phyloP scores from a whole-genome alignment of 129 eudicot genomes.

The Flaveria ramosissima region DNA sequence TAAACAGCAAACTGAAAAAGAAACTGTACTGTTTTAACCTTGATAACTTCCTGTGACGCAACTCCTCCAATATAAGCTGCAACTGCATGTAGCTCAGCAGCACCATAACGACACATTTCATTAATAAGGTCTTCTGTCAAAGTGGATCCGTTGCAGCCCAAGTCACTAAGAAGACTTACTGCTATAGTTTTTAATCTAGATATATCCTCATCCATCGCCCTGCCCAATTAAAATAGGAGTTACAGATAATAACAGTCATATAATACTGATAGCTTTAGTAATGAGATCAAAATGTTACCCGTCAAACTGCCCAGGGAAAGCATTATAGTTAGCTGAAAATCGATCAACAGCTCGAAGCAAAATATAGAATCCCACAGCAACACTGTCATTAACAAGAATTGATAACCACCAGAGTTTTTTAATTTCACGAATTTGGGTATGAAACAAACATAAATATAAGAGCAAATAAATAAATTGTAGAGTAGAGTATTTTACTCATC shows the following conservation, averaged over 20 bases:
- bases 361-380: conserved; percentile 84
- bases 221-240: conserved; percentile 27
- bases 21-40: conserved; percentile 45
- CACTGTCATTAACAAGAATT: conserved; percentile 40
- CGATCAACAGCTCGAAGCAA: conserved; percentile 96
- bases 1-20: neutral
- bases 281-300: conserved; percentile 55
- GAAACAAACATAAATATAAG: neutral
- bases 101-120: conserved; percentile 97
- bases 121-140: conserved; percentile 88
- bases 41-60: conserved; percentile 95
- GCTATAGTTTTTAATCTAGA: conserved; percentile 86
- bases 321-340: conserved; percentile 71
- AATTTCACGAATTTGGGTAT: neutral
- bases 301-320: conserved; percentile 94
- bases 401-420: neutral
- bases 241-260: neutral
- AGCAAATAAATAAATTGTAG: neutral
- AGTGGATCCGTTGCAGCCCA: conserved; percentile 87
- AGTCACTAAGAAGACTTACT: conserved; percentile 68
- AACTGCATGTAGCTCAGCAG: conserved; percentile 93
- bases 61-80: conserved; percentile 91
- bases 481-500: neutral
- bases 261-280: neutral
- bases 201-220: conserved; percentile 93